phyloP scores from a whole-genome alignment of 352 stramenopile species.

The Bremia lactucae region DNA sequence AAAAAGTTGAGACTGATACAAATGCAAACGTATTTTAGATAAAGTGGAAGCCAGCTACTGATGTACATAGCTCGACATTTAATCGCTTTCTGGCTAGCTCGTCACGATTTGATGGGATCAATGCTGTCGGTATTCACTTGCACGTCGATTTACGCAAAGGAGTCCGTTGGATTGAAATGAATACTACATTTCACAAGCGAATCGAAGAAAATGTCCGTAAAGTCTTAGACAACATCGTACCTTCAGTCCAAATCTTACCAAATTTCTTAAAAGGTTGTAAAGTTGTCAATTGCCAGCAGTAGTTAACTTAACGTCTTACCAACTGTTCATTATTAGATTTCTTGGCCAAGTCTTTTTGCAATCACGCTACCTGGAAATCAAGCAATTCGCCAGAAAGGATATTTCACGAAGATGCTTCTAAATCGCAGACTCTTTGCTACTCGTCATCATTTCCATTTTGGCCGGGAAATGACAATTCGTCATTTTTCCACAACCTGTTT shows the following conservation, averaged over 20 bases:
- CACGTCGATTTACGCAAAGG: constrained; percentile 12
- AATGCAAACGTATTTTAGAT: constrained; percentile 16
- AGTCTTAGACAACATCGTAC: constrained; percentile 16
- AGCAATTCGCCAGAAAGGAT: constrained; percentile 9
- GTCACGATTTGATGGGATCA: constrained; percentile 10
- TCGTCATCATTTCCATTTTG: constrained; percentile 27
- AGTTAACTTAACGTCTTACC: constrained; percentile 2
- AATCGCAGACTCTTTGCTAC: constrained; percentile 15
- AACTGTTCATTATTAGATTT: constrained; percentile 19
- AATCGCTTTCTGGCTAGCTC: constrained; percentile 21
- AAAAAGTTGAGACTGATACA: not conserved
- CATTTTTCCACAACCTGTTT: constrained; percentile 9
- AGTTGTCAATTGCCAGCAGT: not conserved
- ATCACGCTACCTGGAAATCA: constrained; percentile 16
- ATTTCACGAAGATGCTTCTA: not conserved
- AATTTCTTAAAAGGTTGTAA: constrained; percentile 14
- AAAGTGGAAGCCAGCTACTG: constrained; percentile 16
- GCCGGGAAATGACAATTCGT: not conserved
- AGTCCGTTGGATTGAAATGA: constrained; percentile 1
- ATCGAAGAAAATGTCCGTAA: constrained; percentile 28
- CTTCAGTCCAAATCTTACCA: constrained; percentile 12
- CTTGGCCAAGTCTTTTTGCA: constrained; percentile 31
- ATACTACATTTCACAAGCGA: constrained; percentile 9
- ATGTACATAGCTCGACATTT: constrained; percentile 26
- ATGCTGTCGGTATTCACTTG: constrained; percentile 32